Evolutionary conservation across 768 basidiomycete species (phyloP), one percentile per base, ranked within the genome.

Genomic region (Mycena metata): DNA sequence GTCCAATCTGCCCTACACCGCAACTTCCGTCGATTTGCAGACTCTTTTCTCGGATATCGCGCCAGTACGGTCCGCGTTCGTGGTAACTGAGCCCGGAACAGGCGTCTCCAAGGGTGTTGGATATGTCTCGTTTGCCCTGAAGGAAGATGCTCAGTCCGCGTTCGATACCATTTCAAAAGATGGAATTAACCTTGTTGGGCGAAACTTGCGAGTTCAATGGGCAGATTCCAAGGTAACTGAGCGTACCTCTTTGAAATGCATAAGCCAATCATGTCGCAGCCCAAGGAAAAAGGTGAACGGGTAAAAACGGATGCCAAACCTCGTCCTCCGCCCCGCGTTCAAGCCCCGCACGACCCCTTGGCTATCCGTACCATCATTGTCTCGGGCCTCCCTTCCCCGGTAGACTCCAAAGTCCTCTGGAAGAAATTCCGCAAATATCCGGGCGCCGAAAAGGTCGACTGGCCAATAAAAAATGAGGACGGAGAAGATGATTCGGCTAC

Each of bases 11-110:
- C 95, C 97, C 0, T 96, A 94, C 77, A 88, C 90, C 46, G 94
- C 91, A 64, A 98, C 98, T 11, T 94, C 95, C 9, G 91, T 90
- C 52, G 96, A 98, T 79, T 84, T 99, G 33, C 89, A 94, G 73
- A 96, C 96, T 0, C 87, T 96, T 23, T 98, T 98, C 83, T 98
- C 96, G 9, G 95, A 96, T 78, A 88, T 98, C 70, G 98, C 96
- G 0, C 98, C 98, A 33, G 93, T 99, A 17, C 89, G 96, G 42
- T 91, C 92, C 21, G 96, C 96, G 0, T 99, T 99, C 75, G 91
- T 99, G 9, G 98, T 98, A 21, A 88, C 90, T 15, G 91, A 96
- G 61, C 89, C 87, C 10, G 91, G 86, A 39, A 87, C 89, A 1
- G 89, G 90, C 19, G 81, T 88, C 6, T 96, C 95, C 1, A 98